phyloP scores from a whole-genome alignment of 2,329 filamentous ascomycete species.

The Fusarium coffeatum region DNA sequence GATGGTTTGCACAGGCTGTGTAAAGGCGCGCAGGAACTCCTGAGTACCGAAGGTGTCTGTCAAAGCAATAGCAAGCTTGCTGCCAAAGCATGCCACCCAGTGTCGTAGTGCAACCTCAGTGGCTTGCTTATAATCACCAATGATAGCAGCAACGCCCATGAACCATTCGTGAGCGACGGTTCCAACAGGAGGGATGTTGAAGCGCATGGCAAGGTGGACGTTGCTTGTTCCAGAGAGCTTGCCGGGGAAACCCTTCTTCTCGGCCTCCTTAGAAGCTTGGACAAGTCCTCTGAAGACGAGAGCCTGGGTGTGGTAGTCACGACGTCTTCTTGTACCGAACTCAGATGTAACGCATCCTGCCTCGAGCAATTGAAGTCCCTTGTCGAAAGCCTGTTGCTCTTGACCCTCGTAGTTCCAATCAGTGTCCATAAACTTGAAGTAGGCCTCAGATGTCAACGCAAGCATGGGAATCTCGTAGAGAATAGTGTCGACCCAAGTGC shows the following conservation, averaged over 20 bases:
- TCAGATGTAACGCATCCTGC: slow-evolving; percentile 91
- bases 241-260: slow-evolving; percentile 73
- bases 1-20: slow-evolving; percentile 66
- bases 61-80: slow-evolving; percentile 84
- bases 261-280: slow-evolving; percentile 78
- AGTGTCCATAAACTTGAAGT: slow-evolving; percentile 95
- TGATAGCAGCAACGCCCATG: slow-evolving; percentile 96
- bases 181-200: slow-evolving; percentile 84
- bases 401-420: slow-evolving; percentile 93
- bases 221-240: slow-evolving; percentile 92
- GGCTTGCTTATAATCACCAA: slow-evolving; percentile 83
- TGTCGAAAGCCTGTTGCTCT: slow-evolving; percentile 83
- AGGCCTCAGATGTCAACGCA: slow-evolving; percentile 92
- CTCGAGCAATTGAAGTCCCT: slow-evolving; percentile 81
- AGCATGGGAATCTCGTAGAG: slow-evolving; percentile 97
- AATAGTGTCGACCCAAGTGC: slow-evolving; percentile 93
- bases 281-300: slow-evolving; percentile 89
- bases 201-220: slow-evolving; percentile 95
- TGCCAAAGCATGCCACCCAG: slow-evolving; percentile 93
- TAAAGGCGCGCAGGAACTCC: slow-evolving; percentile 87
- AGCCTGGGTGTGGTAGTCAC: slow-evolving; percentile 95
- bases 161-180: slow-evolving; percentile 98
- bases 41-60: slow-evolving; percentile 97
- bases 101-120: slow-evolving; percentile 86
- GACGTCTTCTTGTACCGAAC: slow-evolving; percentile 88